phyloP scores from a whole-genome alignment of 371 early-diverging fungal species.

The Rhizopus arrhizus region DNA sequence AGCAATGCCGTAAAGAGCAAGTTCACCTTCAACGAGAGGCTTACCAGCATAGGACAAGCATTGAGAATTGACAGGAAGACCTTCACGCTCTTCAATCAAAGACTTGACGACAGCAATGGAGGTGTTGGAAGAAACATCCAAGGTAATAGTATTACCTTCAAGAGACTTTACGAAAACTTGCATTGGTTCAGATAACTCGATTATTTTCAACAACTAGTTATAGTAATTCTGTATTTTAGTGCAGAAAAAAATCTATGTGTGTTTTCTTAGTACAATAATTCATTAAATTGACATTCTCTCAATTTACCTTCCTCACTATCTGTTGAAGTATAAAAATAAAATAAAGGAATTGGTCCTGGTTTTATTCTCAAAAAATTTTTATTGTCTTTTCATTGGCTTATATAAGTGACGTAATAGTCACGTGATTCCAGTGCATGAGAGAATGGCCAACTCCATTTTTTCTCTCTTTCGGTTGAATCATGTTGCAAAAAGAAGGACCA shows the following conservation, averaged over 20 bases:
- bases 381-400: neutral
- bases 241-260: slow-evolving; percentile 32
- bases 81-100: slow-evolving; percentile 91
- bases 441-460: neutral
- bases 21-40: slow-evolving; percentile 83
- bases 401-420: neutral
- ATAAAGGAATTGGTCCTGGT: neutral
- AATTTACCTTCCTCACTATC: slow-evolving; percentile 43
- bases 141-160: slow-evolving; percentile 83
- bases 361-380: neutral
- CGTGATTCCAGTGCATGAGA: neutral
- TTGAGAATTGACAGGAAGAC: slow-evolving; percentile 90
- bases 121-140: slow-evolving; percentile 74
- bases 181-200: slow-evolving; percentile 62
- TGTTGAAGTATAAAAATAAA: slow-evolving; percentile 24
- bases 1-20: slow-evolving; percentile 79
- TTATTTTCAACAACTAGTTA: slow-evolving; percentile 31
- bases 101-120: slow-evolving; percentile 85
- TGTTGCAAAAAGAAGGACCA: slow-evolving; percentile 19
- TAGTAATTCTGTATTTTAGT: slow-evolving; percentile 9
- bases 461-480: neutral
- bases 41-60: slow-evolving; percentile 93
- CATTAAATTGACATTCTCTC: too few relatives aligned
- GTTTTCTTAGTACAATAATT: neutral
- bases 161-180: slow-evolving; percentile 89